A percentile compares a stretch with the other conserved stretches of the same genome.
phyloP scores from a whole-genome alignment of 306 rosid species.

The Sicyos edulis region DNA sequence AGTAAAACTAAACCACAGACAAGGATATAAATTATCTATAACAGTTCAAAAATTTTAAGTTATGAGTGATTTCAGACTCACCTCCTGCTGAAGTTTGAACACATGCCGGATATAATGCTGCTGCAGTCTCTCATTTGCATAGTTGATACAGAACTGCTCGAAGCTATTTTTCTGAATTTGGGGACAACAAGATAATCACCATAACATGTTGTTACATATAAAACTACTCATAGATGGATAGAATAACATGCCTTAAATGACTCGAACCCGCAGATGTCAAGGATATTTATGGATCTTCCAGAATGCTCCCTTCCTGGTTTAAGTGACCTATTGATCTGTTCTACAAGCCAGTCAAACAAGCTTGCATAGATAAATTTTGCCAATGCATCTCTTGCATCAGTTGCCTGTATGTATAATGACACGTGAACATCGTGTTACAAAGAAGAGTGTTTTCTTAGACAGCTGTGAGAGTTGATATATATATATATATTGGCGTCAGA shows the following conservation, averaged over 20 bases:
- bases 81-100: slow-evolving; percentile 95
- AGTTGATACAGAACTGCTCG: slow-evolving; percentile 88
- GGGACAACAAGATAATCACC: slow-evolving; percentile 25
- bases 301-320: slow-evolving; percentile 42
- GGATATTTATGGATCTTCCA: slow-evolving; percentile 77
- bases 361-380: slow-evolving; percentile 77
- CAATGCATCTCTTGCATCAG: slow-evolving; percentile 71
- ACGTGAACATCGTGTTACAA: slow-evolving; percentile 13
- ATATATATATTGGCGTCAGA: slow-evolving; percentile 9
- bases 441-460: slow-evolving; percentile 21
- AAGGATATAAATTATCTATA: slow-evolving; percentile 12
- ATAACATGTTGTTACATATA: slow-evolving; percentile 11
- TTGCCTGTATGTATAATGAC: slow-evolving; percentile 50
- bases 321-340: slow-evolving; percentile 77
- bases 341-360: slow-evolving; percentile 91
- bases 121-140: slow-evolving; percentile 98
- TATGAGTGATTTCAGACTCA: slow-evolving; percentile 24
- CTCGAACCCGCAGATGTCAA: slow-evolving; percentile 86
- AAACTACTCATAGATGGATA: slow-evolving; percentile 19
- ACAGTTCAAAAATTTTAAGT: neutral
- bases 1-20: neutral
- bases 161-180: slow-evolving; percentile 73
- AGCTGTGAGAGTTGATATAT: slow-evolving; percentile 13
- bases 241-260: slow-evolving; percentile 61
- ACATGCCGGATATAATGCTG: slow-evolving; percentile 91